These are phyloP conservation scores for Rhodotorula sp. DNA, from an alignment of 1,284 basidiomycete genomes.

Conservation along the genomic window DNA sequence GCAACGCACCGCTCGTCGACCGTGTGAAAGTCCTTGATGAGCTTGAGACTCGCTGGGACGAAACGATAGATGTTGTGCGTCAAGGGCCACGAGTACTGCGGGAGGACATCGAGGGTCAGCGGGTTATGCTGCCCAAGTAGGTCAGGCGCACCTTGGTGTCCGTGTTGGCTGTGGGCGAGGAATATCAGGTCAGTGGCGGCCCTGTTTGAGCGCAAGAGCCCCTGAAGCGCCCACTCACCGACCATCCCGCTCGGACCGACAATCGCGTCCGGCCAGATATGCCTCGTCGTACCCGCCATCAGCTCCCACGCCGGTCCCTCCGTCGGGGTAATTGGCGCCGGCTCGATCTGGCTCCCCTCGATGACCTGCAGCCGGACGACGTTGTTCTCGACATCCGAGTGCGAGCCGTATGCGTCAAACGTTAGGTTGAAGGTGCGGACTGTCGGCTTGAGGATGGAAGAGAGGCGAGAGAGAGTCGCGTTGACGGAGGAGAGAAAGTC, in stretches of 20 bases:
- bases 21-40: conserved; percentile 61
- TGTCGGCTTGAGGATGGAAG: conserved; percentile 53
- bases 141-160: neutral
- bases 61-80: conserved; percentile 58
- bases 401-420: conserved; percentile 54
- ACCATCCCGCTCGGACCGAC: conserved; percentile 60
- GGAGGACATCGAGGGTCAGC: neutral
- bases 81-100: conserved; percentile 51
- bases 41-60: conserved; percentile 50
- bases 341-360: conserved; percentile 54
- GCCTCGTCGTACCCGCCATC: conserved; percentile 57
- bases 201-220: conserved; percentile 14
- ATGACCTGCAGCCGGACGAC: conserved; percentile 25
- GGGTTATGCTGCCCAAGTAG: too few species aligned
- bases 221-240: conserved; percentile 48
- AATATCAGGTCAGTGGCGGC: conserved; percentile 26
- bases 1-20: conserved; percentile 53
- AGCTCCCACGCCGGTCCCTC: conserved; percentile 54
- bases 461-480: conserved; percentile 54
- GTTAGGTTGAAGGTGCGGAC: conserved; percentile 58
- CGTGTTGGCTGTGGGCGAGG: conserved; percentile 44
- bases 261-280: conserved; percentile 51
- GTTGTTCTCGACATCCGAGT: neutral
- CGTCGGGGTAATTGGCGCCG: conserved; percentile 59
- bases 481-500: conserved; percentile 56